These are phyloP conservation scores for Tetrapisispora fleetii DNA, from an alignment of 805 yeast species.

Conservation along the genomic window DNA sequence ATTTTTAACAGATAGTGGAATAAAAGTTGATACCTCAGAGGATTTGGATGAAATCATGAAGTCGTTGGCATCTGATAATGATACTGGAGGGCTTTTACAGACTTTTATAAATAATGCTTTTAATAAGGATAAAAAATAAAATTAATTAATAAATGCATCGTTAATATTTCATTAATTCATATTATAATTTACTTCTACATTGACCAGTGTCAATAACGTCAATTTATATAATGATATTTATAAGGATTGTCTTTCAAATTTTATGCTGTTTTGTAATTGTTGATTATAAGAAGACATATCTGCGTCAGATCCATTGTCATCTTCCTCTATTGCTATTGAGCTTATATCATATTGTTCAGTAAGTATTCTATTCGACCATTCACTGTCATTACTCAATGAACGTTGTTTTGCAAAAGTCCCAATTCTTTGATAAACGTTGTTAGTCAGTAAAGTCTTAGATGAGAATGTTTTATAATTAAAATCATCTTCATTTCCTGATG, in stretches of 20 bases:
- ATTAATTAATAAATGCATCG: neutral
- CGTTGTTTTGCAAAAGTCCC: neutral
- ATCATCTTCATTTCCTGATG: neutral
- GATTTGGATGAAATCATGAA: conserved; percentile 8
- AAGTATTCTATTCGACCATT: conserved; percentile 1
- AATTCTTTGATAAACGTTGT: neutral
- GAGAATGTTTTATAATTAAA: neutral
- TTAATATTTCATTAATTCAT: neutral
- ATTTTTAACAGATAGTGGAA: neutral
- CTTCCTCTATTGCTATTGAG: neutral
- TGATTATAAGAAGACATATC: neutral
- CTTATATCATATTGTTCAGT: neutral
- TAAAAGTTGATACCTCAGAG: conserved; percentile 1
- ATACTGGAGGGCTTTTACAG: conserved; percentile 10
- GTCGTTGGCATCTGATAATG: conserved; percentile 8
- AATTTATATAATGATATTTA: neutral
- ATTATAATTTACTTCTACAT: neutral
- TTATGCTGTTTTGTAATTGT: neutral
- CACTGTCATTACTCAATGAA: conserved; percentile 5
- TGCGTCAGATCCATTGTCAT: neutral
- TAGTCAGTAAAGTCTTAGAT: neutral
- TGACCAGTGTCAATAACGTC: neutral
- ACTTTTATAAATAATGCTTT: conserved; percentile 2
- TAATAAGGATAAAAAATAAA: neutral
- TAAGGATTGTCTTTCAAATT: neutral